Conservation (phyloP, 495 filamentous ascomycete genomes). For the Aspergillus bridgeri region DNA sequence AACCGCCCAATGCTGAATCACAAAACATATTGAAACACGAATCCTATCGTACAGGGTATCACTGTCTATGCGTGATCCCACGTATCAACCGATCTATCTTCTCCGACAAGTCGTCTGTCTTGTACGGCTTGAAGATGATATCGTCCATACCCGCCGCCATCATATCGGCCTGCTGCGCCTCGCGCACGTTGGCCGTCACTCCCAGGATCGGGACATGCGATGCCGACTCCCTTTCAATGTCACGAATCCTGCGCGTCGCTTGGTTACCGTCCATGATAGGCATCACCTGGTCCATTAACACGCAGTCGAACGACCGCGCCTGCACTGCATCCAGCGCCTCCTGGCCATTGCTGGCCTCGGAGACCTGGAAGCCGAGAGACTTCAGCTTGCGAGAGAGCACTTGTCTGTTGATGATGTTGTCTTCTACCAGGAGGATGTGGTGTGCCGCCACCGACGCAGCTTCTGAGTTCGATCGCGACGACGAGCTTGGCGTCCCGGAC, state of each 20-base stretch:
- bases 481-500: background rate
- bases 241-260: constrained; percentile 63
- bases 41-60: background rate
- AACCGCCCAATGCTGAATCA: background rate
- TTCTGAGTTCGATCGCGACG: background rate
- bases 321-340: constrained; percentile 60
- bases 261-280: constrained; percentile 76
- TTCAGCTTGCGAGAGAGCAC: constrained; percentile 62
- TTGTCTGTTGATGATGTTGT: constrained; percentile 73
- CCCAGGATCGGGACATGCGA: constrained; percentile 68
- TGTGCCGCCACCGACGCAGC: constrained; percentile 12
- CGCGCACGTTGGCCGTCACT: constrained; percentile 71
- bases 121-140: constrained; percentile 78
- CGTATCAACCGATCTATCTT: constrained; percentile 47
- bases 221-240: constrained; percentile 49
- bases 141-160: constrained; percentile 73
- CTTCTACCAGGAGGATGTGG: constrained; percentile 72
- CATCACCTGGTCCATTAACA: constrained; percentile 86
- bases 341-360: constrained; percentile 69
- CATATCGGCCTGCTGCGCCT: constrained; percentile 63
- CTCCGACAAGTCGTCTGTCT: constrained; percentile 64
- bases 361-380: constrained; percentile 59
- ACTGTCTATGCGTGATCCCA: background rate
- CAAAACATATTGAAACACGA: background rate
- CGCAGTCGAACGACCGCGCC: constrained; percentile 44